Percentiles rank a stretch among this genome's conserved stretches.
Evolutionary conservation across 2,329 filamentous ascomycete genomes (phyloP).

Genomic region (Blastomyces emzantsi): DNA sequence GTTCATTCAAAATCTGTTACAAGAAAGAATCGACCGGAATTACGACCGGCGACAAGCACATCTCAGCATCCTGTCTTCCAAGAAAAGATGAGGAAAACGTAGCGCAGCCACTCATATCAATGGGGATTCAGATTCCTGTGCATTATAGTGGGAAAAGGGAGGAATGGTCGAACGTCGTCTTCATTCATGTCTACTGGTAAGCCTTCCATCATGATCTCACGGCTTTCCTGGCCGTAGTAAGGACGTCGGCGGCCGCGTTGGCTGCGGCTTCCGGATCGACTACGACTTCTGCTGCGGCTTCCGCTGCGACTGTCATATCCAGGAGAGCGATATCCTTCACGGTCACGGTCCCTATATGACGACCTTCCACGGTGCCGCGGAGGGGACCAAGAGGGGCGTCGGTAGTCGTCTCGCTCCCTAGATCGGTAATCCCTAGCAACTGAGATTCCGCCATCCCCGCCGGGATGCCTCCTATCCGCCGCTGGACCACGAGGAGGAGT

Average conservation of each 20-base stretch:
- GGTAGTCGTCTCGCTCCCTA: constrained; percentile 30
- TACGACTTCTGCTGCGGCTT: constrained; percentile 27
- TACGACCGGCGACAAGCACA: constrained; percentile 27
- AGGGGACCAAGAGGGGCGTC: constrained; percentile 27
- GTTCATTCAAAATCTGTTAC: constrained; percentile 48
- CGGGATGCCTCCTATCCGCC: constrained; percentile 27
- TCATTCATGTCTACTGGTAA: constrained; percentile 42
- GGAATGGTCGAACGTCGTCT: constrained; percentile 42
- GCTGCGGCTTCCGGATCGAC: constrained; percentile 25
- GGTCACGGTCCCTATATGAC: constrained; percentile 38
- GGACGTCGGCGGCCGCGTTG: constrained; percentile 31
- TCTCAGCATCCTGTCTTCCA: constrained; percentile 34
- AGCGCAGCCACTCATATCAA: constrained; percentile 16
- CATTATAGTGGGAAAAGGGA: constrained; percentile 18
- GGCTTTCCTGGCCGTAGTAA: constrained; percentile 36
- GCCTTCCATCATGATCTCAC: constrained; percentile 44
- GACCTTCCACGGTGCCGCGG: constrained; percentile 30
- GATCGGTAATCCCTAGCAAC: constrained; percentile 27
- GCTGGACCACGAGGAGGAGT: constrained; percentile 31
- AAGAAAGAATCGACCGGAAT: constrained; percentile 26
- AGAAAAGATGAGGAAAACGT: constrained; percentile 15
- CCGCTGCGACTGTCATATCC: constrained; percentile 29
- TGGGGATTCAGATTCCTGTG: constrained; percentile 7
- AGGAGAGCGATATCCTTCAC: constrained; percentile 39
- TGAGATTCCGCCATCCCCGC: constrained; percentile 24